A percentile compares a stretch with the other conserved stretches of the same genome.
phyloP scores from a whole-genome alignment of 2,329 filamentous ascomycete species.

The Periconia sp. region DNA sequence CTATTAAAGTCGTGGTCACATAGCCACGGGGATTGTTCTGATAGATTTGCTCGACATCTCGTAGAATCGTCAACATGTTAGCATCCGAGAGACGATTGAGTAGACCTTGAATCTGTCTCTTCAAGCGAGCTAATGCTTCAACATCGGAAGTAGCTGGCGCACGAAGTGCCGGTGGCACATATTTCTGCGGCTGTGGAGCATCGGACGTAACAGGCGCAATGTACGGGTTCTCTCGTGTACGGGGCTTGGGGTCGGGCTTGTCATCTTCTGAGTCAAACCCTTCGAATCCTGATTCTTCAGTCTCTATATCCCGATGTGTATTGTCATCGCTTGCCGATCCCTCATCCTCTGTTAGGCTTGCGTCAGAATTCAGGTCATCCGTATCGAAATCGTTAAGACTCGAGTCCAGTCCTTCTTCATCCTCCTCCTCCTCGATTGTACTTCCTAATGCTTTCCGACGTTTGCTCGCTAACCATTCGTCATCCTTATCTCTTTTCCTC shows the following conservation, averaged over 20 bases:
- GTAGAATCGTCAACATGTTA: conserved; percentile 83
- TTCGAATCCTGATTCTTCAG: conserved; percentile 35
- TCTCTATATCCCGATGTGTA: conserved; percentile 41
- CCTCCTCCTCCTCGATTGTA: conserved; percentile 22
- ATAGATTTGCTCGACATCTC: conserved; percentile 83
- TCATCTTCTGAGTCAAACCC: conserved; percentile 41
- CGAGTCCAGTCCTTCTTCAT: conserved; percentile 35
- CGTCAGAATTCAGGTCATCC: conserved; percentile 25
- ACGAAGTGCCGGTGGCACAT: conserved; percentile 85
- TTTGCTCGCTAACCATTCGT: conserved; percentile 66
- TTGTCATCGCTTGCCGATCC: conserved; percentile 26
- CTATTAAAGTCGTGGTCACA: conserved; percentile 80
- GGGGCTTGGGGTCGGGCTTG: conserved; percentile 27
- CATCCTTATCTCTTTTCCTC: conserved; percentile 63
- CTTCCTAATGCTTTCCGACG: conserved; percentile 56
- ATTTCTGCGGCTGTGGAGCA: conserved; percentile 66
- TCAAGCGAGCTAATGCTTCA: conserved; percentile 72
- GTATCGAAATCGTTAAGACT: conserved; percentile 15
- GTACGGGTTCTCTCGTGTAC: conserved; percentile 83
- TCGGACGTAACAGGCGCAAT: conserved; percentile 68
- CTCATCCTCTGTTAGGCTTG: conserved; percentile 27
- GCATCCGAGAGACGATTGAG: conserved; percentile 93
- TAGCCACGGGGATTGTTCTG: conserved; percentile 83
- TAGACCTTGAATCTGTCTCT: conserved; percentile 82
- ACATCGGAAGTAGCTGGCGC: conserved; percentile 67